Conservation (phyloP, 768 basidiomycete species). For the Russula emetica region DNA sequence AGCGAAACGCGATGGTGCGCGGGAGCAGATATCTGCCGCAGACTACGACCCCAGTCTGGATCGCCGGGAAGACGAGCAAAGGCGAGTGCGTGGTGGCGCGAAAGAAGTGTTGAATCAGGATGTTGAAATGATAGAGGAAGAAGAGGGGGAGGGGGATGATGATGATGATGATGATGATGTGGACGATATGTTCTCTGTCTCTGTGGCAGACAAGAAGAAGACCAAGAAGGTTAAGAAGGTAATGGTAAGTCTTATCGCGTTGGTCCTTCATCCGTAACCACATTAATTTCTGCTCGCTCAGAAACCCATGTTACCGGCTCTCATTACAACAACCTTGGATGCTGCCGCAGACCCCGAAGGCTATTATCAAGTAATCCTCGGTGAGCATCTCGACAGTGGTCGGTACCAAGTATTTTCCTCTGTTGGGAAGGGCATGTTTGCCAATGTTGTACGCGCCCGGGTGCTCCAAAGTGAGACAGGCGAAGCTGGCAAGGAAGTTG, state of each 20-base stretch:
- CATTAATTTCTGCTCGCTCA: conserved; percentile 29
- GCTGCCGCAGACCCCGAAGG: conserved; percentile 92
- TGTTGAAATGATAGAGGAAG: conserved; percentile 49
- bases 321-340: conserved; percentile 78
- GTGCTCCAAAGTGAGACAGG: conserved; percentile 61
- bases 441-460: conserved; percentile 89
- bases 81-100: conserved; percentile 51
- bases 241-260: conserved; percentile 39
- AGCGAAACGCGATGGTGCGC: conserved; percentile 41
- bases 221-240: conserved; percentile 55
- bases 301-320: conserved; percentile 52
- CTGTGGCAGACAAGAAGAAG: conserved; percentile 42
- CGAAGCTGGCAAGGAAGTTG: conserved; percentile 69
- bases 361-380: conserved; percentile 90
- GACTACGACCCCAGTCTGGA: conserved; percentile 89
- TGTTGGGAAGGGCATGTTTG: conserved; percentile 99
- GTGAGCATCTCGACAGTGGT: conserved; percentile 88
- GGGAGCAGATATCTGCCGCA: conserved; percentile 79
- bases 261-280: neutral
- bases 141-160: conserved; percentile 45
- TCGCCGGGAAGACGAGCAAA: conserved; percentile 77
- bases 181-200: conserved; percentile 93
- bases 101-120: conserved; percentile 39
- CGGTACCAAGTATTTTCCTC: conserved; percentile 93
- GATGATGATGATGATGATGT: conserved; percentile 52